These are phyloP conservation scores for Chenopodium album DNA, from an alignment of 148 eudicot species.

Conservation along the genomic window DNA sequence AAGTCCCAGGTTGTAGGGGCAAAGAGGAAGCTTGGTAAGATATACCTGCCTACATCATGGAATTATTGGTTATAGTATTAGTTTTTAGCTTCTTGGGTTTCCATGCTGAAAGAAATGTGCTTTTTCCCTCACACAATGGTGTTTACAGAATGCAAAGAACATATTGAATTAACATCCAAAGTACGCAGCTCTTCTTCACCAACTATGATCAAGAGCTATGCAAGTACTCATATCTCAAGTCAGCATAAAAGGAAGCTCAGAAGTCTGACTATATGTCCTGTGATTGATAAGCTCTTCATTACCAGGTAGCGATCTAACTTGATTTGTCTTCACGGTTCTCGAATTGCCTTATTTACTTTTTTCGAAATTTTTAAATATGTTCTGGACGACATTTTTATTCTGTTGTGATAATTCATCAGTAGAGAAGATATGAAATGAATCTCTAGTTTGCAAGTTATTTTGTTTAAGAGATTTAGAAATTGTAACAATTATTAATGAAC, in stretches of 20 bases:
- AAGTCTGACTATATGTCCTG: constrained; percentile 79
- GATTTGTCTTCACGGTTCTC: background rate
- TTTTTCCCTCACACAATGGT: constrained; percentile 19
- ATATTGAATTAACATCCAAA: constrained; percentile 58
- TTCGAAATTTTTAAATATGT: background rate
- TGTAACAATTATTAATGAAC: no score
- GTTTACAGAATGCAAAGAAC: constrained; percentile 65
- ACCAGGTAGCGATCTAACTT: constrained; percentile 55
- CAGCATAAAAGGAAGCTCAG: constrained; percentile 95
- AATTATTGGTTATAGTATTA: constrained; percentile 5
- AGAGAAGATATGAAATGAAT: background rate
- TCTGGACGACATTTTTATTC: background rate
- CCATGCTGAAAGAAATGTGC: background rate
- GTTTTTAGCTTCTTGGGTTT: constrained; percentile 2
- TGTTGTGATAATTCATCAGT: background rate
- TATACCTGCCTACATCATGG: constrained; percentile 6
- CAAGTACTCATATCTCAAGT: constrained; percentile 55
- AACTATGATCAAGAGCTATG: constrained; percentile 48
- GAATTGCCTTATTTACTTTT: background rate
- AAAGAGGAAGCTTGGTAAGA: constrained; percentile 79
- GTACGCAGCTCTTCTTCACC: constrained; percentile 64
- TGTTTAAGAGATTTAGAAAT: background rate
- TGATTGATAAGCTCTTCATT: constrained; percentile 67
- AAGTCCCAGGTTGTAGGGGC: constrained; percentile 46
- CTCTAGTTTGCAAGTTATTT: background rate